Conservation (phyloP, 1,284 basidiomycete species). For the Marasmius oreades region DNA sequence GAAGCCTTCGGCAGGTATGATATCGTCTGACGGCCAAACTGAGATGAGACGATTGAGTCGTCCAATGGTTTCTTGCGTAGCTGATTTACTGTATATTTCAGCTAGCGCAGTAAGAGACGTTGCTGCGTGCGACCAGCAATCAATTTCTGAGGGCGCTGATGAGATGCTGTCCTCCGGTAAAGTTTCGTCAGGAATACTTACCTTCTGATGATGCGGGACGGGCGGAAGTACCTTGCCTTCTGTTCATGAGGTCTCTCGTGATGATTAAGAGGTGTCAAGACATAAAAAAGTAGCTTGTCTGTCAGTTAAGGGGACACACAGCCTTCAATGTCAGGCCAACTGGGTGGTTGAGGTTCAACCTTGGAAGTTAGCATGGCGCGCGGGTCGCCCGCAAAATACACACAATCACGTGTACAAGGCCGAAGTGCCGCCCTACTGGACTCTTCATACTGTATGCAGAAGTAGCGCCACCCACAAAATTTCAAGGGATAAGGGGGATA, state of each 20-base stretch:
- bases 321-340: neutral
- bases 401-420: neutral
- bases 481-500: too few relatives aligned
- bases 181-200: constrained; percentile 22
- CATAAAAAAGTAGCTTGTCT: neutral
- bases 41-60: constrained; percentile 69
- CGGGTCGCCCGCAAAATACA: neutral
- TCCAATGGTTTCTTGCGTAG: constrained; percentile 55
- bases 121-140: constrained; percentile 67
- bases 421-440: too few relatives aligned
- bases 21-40: constrained; percentile 69
- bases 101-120: constrained; percentile 53
- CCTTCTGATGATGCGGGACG: constrained; percentile 62
- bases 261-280: neutral
- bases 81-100: constrained; percentile 45
- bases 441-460: too few relatives aligned
- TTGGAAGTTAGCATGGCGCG: neutral
- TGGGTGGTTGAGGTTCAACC: neutral
- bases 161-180: neutral
- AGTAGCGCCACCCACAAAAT: too few relatives aligned
- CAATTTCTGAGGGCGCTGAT: constrained; percentile 45
- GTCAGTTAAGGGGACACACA: too few relatives aligned
- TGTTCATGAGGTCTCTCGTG: constrained; percentile 39
- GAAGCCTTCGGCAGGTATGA: constrained; percentile 60
- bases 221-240: constrained; percentile 45